These are phyloP conservation scores for Marchantia polymorpha DNA, from an alignment of 225 moss, liverwort and hornwort species.

Conservation along the genomic window DNA sequence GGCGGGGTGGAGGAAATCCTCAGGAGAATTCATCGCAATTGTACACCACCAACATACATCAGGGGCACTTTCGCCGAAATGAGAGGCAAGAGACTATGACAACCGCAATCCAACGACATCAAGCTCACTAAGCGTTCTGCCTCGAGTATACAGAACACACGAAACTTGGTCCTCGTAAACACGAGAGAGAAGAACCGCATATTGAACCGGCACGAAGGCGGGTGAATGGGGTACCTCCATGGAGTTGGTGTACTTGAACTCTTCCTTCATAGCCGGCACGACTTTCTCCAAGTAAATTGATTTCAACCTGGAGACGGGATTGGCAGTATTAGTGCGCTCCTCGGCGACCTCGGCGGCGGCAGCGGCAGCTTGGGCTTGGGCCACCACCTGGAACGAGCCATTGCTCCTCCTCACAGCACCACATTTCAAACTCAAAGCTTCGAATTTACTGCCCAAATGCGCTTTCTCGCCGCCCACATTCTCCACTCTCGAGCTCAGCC, in stretches of 20 bases:
- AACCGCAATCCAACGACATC: no score
- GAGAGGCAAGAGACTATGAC: no score
- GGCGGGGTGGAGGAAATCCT: neutral
- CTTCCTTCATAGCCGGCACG: conserved; percentile 75
- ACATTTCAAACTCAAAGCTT: neutral
- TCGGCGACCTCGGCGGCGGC: conserved; percentile 33
- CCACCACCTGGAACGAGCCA: neutral
- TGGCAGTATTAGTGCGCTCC: conserved; percentile 14
- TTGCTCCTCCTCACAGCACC: neutral
- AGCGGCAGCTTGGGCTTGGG: conserved; percentile 20
- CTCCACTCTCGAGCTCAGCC: neutral
- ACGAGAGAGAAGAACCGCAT: neutral
- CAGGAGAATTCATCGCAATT: no score
- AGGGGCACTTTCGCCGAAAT: no score
- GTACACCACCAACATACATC: no score
- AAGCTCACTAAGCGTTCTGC: no score
- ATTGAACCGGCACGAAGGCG: neutral
- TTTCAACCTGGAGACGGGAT: conserved; percentile 52
- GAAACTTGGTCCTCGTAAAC: no score
- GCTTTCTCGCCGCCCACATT: conserved; percentile 7
- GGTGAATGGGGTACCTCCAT: conserved; percentile 43
- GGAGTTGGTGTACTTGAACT: conserved; percentile 66
- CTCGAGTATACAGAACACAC: no score
- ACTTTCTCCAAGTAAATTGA: conserved; percentile 59
- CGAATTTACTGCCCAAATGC: conserved; percentile 6